Percentiles rank a stretch among this genome's conserved stretches.
These are phyloP conservation scores for Leishmania martiniquensis DNA, from an alignment of 208 protist genomes.

Conservation along the genomic window DNA sequence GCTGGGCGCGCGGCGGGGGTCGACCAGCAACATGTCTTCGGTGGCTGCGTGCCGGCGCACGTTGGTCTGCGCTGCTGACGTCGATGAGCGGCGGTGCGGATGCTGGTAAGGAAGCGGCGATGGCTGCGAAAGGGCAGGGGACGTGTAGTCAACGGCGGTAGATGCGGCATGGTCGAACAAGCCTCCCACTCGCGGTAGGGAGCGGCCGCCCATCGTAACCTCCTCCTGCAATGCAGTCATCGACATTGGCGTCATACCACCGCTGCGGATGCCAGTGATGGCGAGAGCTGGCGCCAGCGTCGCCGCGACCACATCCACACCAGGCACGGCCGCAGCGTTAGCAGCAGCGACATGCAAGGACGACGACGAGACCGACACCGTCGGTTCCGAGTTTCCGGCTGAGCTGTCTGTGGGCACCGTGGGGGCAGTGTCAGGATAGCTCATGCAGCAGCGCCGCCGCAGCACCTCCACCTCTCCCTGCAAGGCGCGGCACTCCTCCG, in stretches of 20 bases:
- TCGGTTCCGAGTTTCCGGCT: background rate
- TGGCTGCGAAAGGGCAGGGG: background rate
- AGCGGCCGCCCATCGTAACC: background rate
- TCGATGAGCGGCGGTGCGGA: background rate
- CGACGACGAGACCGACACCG: background rate
- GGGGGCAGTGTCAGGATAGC: background rate
- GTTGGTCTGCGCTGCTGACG: background rate
- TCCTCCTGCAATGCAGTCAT: background rate
- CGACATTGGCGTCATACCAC: background rate
- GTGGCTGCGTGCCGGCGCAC: background rate
- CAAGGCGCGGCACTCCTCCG: constrained; percentile 25
- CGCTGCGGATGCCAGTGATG: background rate
- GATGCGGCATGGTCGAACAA: background rate
- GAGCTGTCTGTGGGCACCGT: background rate
- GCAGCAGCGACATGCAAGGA: background rate
- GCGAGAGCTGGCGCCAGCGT: background rate
- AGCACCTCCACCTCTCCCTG: constrained; percentile 49
- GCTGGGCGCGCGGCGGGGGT: background rate
- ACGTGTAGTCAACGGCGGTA: background rate
- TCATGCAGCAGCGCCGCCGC: constrained; percentile 21
- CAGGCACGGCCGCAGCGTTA: background rate
- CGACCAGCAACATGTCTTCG: background rate
- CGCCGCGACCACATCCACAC: background rate
- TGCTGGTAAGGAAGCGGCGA: background rate
- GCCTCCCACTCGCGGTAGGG: background rate